Percentiles rank a stretch among this genome's conserved stretches.
Evolutionary conservation across 257 asterid species (phyloP).

Genomic region (Primulina tabacum): DNA sequence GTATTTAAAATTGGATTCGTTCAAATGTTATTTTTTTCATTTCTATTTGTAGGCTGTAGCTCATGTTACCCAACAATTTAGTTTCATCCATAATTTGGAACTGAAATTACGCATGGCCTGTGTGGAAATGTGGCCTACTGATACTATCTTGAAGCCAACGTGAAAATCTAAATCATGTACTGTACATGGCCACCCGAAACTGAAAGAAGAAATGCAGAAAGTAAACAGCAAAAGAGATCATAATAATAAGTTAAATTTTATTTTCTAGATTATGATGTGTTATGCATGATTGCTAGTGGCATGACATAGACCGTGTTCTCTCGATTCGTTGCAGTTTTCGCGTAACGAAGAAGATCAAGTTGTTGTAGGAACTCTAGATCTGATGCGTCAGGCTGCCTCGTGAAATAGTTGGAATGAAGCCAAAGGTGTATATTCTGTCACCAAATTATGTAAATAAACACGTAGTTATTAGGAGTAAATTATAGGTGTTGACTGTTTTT

Average conservation of each 20-base stretch:
- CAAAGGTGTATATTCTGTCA: slow-evolving; percentile 48
- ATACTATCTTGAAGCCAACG: background rate
- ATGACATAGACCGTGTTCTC: no score
- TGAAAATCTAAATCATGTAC: background rate
- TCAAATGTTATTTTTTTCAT: no score
- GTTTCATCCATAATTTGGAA: background rate
- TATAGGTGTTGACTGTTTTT: no score
- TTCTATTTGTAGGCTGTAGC: background rate
- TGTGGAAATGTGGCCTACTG: background rate
- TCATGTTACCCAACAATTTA: background rate
- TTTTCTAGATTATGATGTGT: no score
- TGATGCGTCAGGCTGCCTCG: slow-evolving; percentile 82
- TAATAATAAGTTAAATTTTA: no score
- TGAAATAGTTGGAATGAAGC: slow-evolving; percentile 72
- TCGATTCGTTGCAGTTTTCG: no score
- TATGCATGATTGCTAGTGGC: no score
- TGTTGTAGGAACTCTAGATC: slow-evolving; percentile 83
- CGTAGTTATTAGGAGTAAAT: no score
- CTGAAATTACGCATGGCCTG: background rate
- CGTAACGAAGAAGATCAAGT: slow-evolving; percentile 47
- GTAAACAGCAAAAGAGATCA: no score
- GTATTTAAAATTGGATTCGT: background rate
- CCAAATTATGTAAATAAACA: background rate
- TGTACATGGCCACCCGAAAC: slow-evolving; percentile 28
- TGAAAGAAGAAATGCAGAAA: no score